Conservation (phyloP, 129 eudicot genomes). For the Chrysanthemum lavandulifolium region DNA sequence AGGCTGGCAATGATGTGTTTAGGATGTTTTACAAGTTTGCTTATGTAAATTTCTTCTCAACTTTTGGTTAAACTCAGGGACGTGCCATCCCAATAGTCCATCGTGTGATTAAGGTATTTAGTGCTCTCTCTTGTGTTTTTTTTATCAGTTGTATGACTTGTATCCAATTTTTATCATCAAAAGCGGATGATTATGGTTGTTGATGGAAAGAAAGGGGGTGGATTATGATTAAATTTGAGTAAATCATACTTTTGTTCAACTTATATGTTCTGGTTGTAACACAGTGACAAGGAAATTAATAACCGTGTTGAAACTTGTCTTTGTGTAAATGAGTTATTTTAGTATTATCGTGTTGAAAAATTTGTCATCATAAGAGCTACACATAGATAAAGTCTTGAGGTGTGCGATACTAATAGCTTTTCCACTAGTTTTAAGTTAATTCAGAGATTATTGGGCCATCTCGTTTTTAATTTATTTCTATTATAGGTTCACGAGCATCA, state of each 20-base stretch:
- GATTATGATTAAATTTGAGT: background rate
- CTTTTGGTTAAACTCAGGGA: constrained; percentile 21
- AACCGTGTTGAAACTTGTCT: background rate
- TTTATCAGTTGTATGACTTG: background rate
- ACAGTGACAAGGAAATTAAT: background rate
- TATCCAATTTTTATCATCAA: background rate
- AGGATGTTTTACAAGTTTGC: constrained; percentile 7
- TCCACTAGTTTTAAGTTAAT: background rate
- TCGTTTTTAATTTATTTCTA: background rate
- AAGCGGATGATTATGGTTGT: background rate
- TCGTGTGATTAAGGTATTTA: constrained; percentile 15
- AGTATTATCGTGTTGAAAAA: background rate
- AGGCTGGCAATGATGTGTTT: background rate
- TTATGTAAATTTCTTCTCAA: constrained; percentile 1
- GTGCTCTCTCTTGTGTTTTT: background rate
- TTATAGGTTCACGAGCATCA: constrained; percentile 27
- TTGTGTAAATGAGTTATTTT: background rate
- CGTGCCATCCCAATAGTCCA: constrained; percentile 25
- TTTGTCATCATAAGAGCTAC: no score
- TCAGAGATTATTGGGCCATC: background rate
- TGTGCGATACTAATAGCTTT: background rate
- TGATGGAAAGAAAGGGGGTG: constrained; percentile 8
- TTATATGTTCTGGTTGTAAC: constrained; percentile 1
- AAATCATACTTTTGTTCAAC: background rate
- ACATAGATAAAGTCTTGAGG: no score